Evolutionary conservation across 2,329 filamentous ascomycete species (phyloP).

Genomic region (Xylariaceae sp.): DNA sequence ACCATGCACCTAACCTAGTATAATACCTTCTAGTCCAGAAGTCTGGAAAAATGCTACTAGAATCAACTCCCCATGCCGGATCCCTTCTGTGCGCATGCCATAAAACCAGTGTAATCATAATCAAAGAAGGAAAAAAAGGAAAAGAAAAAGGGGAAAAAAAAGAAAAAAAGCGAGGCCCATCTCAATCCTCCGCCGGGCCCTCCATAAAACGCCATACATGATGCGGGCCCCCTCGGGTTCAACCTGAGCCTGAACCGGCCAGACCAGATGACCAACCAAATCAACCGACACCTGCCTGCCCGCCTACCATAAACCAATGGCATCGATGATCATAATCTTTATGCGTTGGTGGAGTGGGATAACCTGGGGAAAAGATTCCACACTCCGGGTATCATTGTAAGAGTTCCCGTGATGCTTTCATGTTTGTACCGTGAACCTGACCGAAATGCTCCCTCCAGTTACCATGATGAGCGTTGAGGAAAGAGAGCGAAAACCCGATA

Average conservation of each 20-base stretch:
- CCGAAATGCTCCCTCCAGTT: slow-evolving; percentile 16
- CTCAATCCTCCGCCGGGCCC: slow-evolving; percentile 22
- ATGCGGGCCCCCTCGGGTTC: slow-evolving; percentile 24
- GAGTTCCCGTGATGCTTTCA: slow-evolving; percentile 29
- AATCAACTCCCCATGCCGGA: background rate
- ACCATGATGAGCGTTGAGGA: background rate
- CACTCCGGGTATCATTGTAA: slow-evolving; percentile 34
- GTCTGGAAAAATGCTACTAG: background rate
- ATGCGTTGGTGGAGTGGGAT: slow-evolving; percentile 30
- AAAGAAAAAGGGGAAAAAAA: slow-evolving; percentile 12
- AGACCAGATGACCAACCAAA: slow-evolving; percentile 14
- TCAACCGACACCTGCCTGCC: slow-evolving; percentile 8
- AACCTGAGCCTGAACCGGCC: slow-evolving; percentile 17
- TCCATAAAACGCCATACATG: slow-evolving; percentile 26
- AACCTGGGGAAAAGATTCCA: slow-evolving; percentile 21
- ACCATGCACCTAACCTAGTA: background rate
- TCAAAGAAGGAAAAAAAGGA: slow-evolving; percentile 3
- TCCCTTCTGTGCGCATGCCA: background rate
- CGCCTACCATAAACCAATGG: slow-evolving; percentile 8
- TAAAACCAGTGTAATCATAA: background rate
- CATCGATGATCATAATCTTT: slow-evolving; percentile 6
- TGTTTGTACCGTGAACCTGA: slow-evolving; percentile 23
- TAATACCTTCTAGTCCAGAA: background rate
- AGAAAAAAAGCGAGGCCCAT: slow-evolving; percentile 11
- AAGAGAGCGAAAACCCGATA: background rate